Evolutionary conservation across 805 yeast species (phyloP), one percentile per base, ranked within the genome.

Genomic region (Yamadazyma takamatsuzukensis): DNA sequence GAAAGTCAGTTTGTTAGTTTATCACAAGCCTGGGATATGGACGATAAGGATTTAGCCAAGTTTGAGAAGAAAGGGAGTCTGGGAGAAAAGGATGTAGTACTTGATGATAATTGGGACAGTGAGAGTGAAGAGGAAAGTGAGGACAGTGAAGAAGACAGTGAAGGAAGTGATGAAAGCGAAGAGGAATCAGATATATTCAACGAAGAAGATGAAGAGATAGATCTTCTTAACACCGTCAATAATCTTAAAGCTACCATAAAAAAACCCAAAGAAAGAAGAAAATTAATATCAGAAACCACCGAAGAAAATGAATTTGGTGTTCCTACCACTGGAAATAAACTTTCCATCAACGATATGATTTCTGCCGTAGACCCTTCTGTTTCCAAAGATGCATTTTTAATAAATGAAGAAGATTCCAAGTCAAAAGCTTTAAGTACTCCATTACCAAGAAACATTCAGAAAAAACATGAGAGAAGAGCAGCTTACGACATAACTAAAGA

Each of bases 11-110:
- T 88, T 33, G 71, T 83, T 38, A 75, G 94, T 0, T 64, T 88
- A 24, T 82, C 95, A n/a, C 88, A 80, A 45, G 88, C 85, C 3
- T 87, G 95, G 95, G 96, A 83, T 50, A 57, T 77, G 58, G 93
- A 85, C 53, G 86, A 80, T 19, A 60, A 54, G 18, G 80, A 74
- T 38, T 41, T 51, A 32, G 51, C 52, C 25, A 50, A 46, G 28
- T 39, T 49, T 25, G 13, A 30, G 22, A 40, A 47, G 16, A 33
- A 43, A 14, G 13, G 30, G n/a, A 19, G 19, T 10, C n/a, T n/a
- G n/a, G n/a, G n/a, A n/a, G 21, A 15, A 13, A 40, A 34, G 21
- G 50, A 36, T 27, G 53, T 55, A 1, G 54, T 59, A 32, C 44
- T 56, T 23, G 56, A 55, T 32, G 61, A 54, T 33, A 45, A 45